These are phyloP conservation scores for Actinidia arguta DNA, from an alignment of 179 eudicot genomes.

Conservation along the genomic window DNA sequence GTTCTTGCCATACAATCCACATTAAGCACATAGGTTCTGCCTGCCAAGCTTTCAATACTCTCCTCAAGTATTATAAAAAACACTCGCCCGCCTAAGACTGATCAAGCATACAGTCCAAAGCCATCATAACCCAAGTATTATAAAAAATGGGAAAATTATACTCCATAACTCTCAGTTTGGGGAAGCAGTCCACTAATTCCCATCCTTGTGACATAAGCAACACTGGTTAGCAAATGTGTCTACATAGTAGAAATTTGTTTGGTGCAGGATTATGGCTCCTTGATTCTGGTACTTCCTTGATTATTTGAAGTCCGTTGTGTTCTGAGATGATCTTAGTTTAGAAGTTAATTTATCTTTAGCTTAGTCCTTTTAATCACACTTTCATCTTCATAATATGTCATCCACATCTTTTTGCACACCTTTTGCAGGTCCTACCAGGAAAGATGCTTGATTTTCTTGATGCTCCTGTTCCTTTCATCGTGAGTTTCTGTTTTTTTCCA, in stretches of 20 bases:
- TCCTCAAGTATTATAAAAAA: too few relatives aligned
- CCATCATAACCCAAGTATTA: too few relatives aligned
- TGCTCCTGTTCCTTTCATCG: conserved; percentile 98
- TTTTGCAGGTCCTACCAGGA: conserved; percentile 80
- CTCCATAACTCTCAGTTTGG: too few relatives aligned
- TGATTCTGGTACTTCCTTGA: conserved; percentile 2
- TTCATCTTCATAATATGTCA: background rate
- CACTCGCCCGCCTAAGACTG: too few relatives aligned
- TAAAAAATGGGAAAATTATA: too few relatives aligned
- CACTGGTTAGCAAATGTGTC: too few relatives aligned
- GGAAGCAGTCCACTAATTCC: too few relatives aligned
- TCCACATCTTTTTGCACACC: conserved; percentile 39
- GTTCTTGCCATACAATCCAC: too few relatives aligned
- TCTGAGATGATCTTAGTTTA: conserved; percentile 8
- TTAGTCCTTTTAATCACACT: background rate
- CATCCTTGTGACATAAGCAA: too few relatives aligned
- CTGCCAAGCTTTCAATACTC: too few relatives aligned
- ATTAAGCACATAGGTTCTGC: too few relatives aligned
- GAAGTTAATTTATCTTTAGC: background rate
- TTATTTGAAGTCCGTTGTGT: background rate
- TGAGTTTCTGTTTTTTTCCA: conserved; percentile 42
- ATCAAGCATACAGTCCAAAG: too few relatives aligned
- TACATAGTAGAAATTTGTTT: background rate
- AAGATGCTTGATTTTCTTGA: conserved; percentile 98
- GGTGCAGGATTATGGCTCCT: background rate